These are phyloP conservation scores for Candida dubliniensis DNA, from an alignment of 1,139 yeast species.

Conservation along the genomic window DNA sequence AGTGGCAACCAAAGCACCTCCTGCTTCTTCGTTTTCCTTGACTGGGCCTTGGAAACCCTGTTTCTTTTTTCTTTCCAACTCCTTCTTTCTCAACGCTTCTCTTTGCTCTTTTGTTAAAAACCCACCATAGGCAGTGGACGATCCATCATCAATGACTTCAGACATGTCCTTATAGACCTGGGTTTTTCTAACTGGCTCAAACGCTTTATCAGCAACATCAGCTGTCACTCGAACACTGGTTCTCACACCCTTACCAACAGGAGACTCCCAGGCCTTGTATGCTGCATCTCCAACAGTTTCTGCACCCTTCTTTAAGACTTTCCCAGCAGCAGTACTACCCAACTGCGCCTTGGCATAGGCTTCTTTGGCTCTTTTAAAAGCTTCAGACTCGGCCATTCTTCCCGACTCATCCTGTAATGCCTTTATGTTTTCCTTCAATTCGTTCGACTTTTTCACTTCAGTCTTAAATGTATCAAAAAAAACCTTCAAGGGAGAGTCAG, in stretches of 20 bases:
- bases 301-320: constrained; percentile 87
- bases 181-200: constrained; percentile 93
- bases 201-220: constrained; percentile 77
- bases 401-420: constrained; percentile 97
- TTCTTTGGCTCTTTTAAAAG: constrained; percentile 89
- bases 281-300: constrained; percentile 91
- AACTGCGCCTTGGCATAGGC: constrained; percentile 86
- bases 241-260: constrained; percentile 86
- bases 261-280: constrained; percentile 93
- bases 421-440: constrained; percentile 88
- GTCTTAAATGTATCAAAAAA: constrained; percentile 87
- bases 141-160: constrained; percentile 89
- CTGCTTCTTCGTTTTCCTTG: constrained; percentile 83
- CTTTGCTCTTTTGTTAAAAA: constrained; percentile 86
- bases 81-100: constrained; percentile 68
- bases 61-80: constrained; percentile 46
- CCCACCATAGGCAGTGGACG: constrained; percentile 88
- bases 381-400: constrained; percentile 89
- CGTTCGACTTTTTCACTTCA: constrained; percentile 90
- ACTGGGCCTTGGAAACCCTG: constrained; percentile 70
- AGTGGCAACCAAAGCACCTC: constrained; percentile 78
- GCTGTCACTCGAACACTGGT: constrained; percentile 79
- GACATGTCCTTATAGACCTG: constrained; percentile 85
- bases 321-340: constrained; percentile 79
- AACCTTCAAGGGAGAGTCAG: constrained; percentile 83